phyloP scores from a whole-genome alignment of 345 rosid species.

The Erodium maritimum region DNA sequence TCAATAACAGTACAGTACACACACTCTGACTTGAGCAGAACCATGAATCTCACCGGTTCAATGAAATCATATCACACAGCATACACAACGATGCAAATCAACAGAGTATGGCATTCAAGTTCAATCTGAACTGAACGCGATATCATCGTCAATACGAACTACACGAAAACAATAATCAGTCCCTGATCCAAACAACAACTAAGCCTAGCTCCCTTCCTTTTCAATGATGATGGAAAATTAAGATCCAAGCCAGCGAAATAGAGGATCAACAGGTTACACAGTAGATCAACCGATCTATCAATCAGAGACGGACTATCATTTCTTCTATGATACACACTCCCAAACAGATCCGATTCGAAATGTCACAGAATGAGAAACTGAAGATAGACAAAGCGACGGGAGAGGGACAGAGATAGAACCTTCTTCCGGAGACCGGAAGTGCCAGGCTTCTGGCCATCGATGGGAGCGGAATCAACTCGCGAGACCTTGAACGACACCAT shows the following conservation, averaged over 20 bases:
- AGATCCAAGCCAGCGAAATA: neutral
- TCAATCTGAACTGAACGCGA: neutral
- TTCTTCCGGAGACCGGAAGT: conserved; percentile 99
- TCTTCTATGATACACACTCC: neutral
- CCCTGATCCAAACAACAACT: neutral
- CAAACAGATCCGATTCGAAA: neutral
- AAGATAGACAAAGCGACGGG: neutral
- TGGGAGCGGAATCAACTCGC: conserved; percentile 44
- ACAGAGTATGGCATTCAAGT: neutral
- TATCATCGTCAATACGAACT: neutral
- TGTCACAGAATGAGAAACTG: neutral
- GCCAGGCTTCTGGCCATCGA: conserved; percentile 96
- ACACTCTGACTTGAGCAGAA: neutral
- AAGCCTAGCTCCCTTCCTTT: neutral
- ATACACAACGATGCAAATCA: neutral
- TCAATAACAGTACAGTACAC: too few relatives aligned
- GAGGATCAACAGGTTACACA: neutral
- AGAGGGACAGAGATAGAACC: conserved; percentile 24
- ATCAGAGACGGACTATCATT: too few relatives aligned
- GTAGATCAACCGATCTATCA: too few relatives aligned
- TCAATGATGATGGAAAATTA: neutral
- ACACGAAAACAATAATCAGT: neutral
- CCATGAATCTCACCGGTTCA: neutral
- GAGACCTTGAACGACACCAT: conserved; percentile 63
- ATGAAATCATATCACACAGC: neutral